Evolutionary conservation across 495 filamentous ascomycete species (phyloP).

Genomic region (Penicillium bovifimosum): DNA sequence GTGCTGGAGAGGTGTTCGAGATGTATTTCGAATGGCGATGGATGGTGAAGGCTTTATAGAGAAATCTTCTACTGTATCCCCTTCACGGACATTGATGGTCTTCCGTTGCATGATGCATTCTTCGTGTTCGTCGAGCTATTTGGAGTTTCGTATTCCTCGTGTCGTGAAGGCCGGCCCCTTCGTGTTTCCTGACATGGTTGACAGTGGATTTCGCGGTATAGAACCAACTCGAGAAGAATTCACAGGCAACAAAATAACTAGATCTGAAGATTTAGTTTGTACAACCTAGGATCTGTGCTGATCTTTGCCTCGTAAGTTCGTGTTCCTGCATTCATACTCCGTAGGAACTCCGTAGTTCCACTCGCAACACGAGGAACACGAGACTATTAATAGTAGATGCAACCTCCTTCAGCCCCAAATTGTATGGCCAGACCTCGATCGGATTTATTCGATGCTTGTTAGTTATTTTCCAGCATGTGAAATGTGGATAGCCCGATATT

Average conservation of each 20-base stretch:
- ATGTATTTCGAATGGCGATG: neutral
- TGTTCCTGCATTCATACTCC: conserved; percentile 3
- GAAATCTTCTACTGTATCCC: neutral
- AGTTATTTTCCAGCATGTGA: neutral
- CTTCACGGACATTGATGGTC: too few relatives aligned
- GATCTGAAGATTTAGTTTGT: neutral
- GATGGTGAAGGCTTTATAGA: neutral
- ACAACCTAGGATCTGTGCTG: neutral
- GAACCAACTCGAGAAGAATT: neutral
- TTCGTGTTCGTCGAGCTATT: neutral
- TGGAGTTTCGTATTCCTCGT: neutral
- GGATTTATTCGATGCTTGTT: neutral
- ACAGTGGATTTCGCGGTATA: too few relatives aligned
- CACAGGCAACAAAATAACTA: neutral
- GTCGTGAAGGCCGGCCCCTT: neutral
- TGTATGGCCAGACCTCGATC: neutral
- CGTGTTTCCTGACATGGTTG: neutral
- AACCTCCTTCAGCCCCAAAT: neutral
- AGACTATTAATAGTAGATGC: conserved; percentile 1
- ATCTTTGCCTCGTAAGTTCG: conserved; percentile 3
- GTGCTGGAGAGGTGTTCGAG: neutral
- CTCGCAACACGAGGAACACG: neutral
- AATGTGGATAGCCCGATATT: neutral
- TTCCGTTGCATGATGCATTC: neutral
- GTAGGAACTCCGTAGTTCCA: neutral